These are phyloP conservation scores for Myriosclerotinia duriaeana DNA, from an alignment of 2,329 filamentous ascomycete species.

Conservation along the genomic window DNA sequence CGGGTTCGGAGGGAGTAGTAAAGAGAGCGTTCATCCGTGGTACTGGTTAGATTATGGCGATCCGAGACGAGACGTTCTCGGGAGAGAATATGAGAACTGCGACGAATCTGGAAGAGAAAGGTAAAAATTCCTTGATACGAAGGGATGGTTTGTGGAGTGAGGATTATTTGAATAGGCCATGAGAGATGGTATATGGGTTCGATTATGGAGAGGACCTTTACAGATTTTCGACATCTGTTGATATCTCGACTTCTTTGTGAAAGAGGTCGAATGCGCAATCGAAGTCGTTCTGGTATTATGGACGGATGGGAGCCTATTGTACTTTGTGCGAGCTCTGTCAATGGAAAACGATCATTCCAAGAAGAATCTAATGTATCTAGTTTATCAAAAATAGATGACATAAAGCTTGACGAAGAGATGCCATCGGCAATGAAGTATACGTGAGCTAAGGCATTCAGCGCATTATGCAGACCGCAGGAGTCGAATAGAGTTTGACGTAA, in stretches of 20 bases:
- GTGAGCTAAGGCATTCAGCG: slow-evolving; percentile 65
- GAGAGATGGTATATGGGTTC: slow-evolving; percentile 66
- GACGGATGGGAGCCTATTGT: slow-evolving; percentile 57
- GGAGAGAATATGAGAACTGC: slow-evolving; percentile 67
- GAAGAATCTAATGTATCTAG: slow-evolving; percentile 59
- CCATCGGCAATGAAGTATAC: slow-evolving; percentile 80
- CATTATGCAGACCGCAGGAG: slow-evolving; percentile 63
- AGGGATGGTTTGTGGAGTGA: slow-evolving; percentile 62
- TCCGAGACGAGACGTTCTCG: slow-evolving; percentile 50
- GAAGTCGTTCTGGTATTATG: slow-evolving; percentile 62
- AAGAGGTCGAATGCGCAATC: slow-evolving; percentile 52
- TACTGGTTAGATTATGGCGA: slow-evolving; percentile 43
- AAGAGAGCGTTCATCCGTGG: slow-evolving; percentile 46
- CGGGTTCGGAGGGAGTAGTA: slow-evolving; percentile 65
- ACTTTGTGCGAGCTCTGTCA: slow-evolving; percentile 75
- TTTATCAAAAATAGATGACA: slow-evolving; percentile 69
- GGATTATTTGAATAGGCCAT: slow-evolving; percentile 69
- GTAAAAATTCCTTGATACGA: slow-evolving; percentile 73
- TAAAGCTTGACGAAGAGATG: slow-evolving; percentile 62
- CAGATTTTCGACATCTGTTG: slow-evolving; percentile 54
- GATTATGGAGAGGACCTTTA: slow-evolving; percentile 63
- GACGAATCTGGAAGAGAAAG: slow-evolving; percentile 73
- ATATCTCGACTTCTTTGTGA: slow-evolving; percentile 45
- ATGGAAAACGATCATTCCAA: slow-evolving; percentile 80
- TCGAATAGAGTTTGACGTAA: slow-evolving; percentile 67